Evolutionary conservation across 31 red algal species (phyloP), one percentile per base, ranked within the genome.

Genomic region (Odonthalia washingtoniensis): DNA sequence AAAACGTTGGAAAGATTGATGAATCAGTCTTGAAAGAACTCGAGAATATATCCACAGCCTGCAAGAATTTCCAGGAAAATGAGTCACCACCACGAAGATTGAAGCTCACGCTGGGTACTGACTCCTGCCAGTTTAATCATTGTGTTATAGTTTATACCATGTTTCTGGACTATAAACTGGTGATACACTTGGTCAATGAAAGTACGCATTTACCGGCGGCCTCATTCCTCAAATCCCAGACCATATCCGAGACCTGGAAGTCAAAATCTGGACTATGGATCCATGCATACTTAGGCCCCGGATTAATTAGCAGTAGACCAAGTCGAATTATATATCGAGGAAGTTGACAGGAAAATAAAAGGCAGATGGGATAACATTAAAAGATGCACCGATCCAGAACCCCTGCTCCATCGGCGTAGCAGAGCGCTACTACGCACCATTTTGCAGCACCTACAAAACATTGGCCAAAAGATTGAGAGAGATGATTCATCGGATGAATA

Each of bases 301-400:
- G 49, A 57, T 21, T 57, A 57, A 14, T 9, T 9, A 57, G 49
- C 21, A 14, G 49, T 57, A 14, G 49, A 21, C 49, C 49, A 57
- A 21, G 49, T 57, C 49, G 9, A 21, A 9, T 14, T 57, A 14
- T 21, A 57, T 21, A 21, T 57, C 9, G 21, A n/a, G n/a, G n/a
- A n/a, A n/a, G n/a, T n/a, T n/a, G n/a, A n/a, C n/a, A n/a, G n/a
- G n/a, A n/a, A n/a, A n/a, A n/a, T n/a, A n/a, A n/a, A n/a, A n/a
- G n/a, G n/a, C n/a, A n/a, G n/a, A n/a, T n/a, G n/a, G n/a, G n/a
- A n/a, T n/a, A n/a, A n/a, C n/a, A n/a, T n/a, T n/a, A 57, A 21
- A 57, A 0, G 3, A 92, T n/a, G 67, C 81, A 21, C 70, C 73
- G 33, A 49, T 92, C 18, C 62, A 92, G 34, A 53, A 2, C 40